Evolutionary conservation across 257 asterid genomes (phyloP), one percentile per base, ranked within the genome.

Genomic region (Fraxinus americana): DNA sequence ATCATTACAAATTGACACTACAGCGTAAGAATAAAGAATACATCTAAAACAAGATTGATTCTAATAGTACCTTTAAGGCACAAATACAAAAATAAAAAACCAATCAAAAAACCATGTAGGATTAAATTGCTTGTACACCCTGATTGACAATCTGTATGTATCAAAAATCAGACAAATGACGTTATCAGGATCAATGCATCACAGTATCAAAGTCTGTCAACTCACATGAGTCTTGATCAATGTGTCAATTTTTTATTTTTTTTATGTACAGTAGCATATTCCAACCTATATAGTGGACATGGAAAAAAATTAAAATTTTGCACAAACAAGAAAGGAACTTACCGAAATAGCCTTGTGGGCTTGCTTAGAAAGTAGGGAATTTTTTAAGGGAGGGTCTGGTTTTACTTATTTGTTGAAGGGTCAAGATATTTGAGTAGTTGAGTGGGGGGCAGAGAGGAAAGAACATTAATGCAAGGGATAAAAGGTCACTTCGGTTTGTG

Each of bases 311-410:
- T 43, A 45, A 13, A 14, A 36, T 41, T 0, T 34, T 67, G 38
- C 4, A 41, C 2, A 48, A 75, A 17, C 1, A 23, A 52, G 38
- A 52, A 13, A 4, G 5, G 2, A 77, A 78, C 74, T 90, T 87
- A 92, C 97, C 68, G 79, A 72, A 87, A 78, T 87, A 87, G 57
- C 91, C 96, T 39, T 39, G 45, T 69, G 85, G 85, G 86, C 70
- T 72, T 71, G 88, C 87, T 68, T 77, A 35, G 79, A 68, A 82
- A 82, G 66, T 66, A 83, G 75, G 78, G 79, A 74, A 72, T 75
- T 69, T 43, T 78, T 75, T 66, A 63, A 77, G 45, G 68, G 71
- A 74, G 73, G 83, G 39, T 45, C 67, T 54, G 79, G 85, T 52
- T 77, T 43, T 75, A 79, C 73, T 70, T 48, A 50, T 0, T 69